Evolutionary conservation across 179 eudicot species (phyloP), one percentile per base, ranked within the genome.

Genomic region (Spinacia oleracea): DNA sequence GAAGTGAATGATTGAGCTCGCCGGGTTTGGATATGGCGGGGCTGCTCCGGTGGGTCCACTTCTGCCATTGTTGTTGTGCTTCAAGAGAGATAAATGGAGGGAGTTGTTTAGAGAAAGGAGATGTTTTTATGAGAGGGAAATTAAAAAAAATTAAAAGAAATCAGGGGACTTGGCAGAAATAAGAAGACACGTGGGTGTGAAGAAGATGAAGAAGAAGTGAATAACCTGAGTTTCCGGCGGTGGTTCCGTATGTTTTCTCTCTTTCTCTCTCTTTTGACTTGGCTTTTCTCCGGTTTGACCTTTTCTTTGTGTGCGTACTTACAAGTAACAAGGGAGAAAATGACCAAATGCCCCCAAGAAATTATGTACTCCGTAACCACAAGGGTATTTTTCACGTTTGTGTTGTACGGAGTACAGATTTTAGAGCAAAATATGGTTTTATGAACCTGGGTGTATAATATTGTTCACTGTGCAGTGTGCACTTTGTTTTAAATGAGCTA

Each of bases 11-110:
- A 81, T 51, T 40, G 68, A 40, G 27, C 32, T 31, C 25, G 70
- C 0, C 46, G 45, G 25, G 25, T 20, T 34, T 35, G 70, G 70
- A 0, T 34, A 16, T 18, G 75, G 63, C 4, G 63, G n/a, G 32
- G 63, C 29, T 72, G 63, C 29, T 72, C 62, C 21, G 75, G 62
- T 72, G 75, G 75, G 75, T 72, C 63, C 65, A 48, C 66, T n/a
- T 64, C 73, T 50, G 72, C 78, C 81, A 79, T 79, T 72, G 72
- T 8, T 50, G 65, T 34, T 27, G 16, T 14, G 20, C 16, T 7
- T 21, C 21, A 23, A 34, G 31, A 18, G 29, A 72, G 53, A 32
- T 11, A 32, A 8, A 2, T 1, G 51, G 38, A 31, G 42, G 6
- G 43, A 34, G 11, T 35, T 66, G 43, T 66, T 34, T 4, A 18